These are phyloP conservation scores for Avena insularis DNA, from an alignment of 176 grass and related monocot species.

Conservation along the genomic window DNA sequence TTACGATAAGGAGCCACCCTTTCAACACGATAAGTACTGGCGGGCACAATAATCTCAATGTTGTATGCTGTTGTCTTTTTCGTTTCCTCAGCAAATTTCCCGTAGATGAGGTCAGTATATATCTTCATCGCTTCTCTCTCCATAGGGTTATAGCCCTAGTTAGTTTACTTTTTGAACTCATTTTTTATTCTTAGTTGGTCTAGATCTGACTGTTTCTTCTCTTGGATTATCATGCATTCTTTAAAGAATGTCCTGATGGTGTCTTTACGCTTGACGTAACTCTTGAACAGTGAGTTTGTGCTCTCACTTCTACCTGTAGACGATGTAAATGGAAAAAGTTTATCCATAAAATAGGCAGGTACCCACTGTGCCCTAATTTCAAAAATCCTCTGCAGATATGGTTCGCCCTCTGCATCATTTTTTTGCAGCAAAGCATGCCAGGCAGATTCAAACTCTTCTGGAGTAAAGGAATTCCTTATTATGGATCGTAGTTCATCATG, in stretches of 20 bases:
- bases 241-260: background rate
- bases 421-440: background rate
- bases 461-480: background rate
- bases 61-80: background rate
- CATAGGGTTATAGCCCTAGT: background rate
- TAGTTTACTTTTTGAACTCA: background rate
- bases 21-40: background rate
- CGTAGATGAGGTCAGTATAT: background rate
- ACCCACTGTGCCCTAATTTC: background rate
- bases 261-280: background rate
- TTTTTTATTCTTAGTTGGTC: background rate
- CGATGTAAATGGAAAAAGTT: background rate
- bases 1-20: background rate
- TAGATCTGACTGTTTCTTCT: background rate
- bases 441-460: background rate
- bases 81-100: background rate
- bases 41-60: background rate
- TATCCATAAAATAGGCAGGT: background rate
- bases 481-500: background rate
- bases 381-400: background rate
- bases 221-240: background rate
- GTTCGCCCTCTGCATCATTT: background rate
- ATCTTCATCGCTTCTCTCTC: background rate
- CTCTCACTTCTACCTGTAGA: background rate
- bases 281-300: background rate